Base-by-base conservation (phyloP, 2,329 filamentous ascomycete genomes). In the Aspergillus calidoustus region DNA sequence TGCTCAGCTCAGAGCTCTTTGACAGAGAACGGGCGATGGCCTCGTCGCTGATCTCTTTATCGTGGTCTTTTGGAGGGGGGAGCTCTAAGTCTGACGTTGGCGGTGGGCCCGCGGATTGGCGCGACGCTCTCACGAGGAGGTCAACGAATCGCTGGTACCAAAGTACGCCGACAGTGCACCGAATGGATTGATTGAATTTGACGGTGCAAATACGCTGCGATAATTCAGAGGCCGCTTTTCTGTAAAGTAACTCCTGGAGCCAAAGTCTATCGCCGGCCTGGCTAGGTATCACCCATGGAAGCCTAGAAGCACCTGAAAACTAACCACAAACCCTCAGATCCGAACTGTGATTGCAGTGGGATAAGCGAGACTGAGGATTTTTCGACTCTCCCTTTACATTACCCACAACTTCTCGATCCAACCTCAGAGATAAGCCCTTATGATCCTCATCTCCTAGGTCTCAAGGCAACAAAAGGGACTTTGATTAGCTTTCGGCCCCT, bases 41-140 rank as follows among this genome's bases (percentile, higher is more conserved):
- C 47, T 31, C 23, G 19, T 23, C 47, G 25, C 48, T 47, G 41
- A 23, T 41, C 43, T 50, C 43, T 59, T 54, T 53, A 43, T 44
- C 22, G 25, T 58, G 34, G 31, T 53, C 28, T 44, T 44, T 59
- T 46, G 49, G 38, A 54, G 34, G 34, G 49, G 25, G 38, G 25
- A 43, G 44, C 44, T 22, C 44, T 19, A 11, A 47, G 44, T 59
- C 57, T 59, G 57, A 59, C 57, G 57, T 59, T 59, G 57, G 55
- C 50, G 57, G 57, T 59, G 57, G 57, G 57, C 47, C 50, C 50
- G 57, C 54, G 57, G 57, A 59, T 22, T 31, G 49, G 48, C 55
- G 55, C 47, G 50, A 43, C 34, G 30, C 55, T 47, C n/a, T 19
- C 44, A 41, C 34, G 34, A 41, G 31, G 31, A 38, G 34, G 34